A percentile compares a stretch with the other conserved stretches of the same genome.
Conservation (phyloP, 192 early-diverging fungal genomes). For the Entrophospora sp. region DNA sequence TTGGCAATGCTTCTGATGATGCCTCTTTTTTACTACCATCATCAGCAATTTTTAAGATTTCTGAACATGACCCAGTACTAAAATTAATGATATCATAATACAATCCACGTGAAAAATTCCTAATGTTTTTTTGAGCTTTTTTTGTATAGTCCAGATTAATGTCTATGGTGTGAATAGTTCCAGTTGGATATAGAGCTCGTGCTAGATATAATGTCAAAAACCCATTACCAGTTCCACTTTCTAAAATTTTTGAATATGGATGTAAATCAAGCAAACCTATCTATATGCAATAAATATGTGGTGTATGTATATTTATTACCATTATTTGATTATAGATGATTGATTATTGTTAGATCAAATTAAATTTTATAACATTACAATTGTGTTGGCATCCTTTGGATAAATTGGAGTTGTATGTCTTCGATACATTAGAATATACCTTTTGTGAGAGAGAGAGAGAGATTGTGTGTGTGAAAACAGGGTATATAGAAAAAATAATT, state of each 20-base stretch:
- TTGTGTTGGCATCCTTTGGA: slow-evolving; percentile 46
- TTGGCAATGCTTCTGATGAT: no score
- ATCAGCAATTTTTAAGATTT: slow-evolving; percentile 9
- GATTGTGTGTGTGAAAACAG: no score
- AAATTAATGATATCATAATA: slow-evolving; percentile 8
- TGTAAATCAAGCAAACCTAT: slow-evolving; percentile 42
- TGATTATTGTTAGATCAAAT: no score
- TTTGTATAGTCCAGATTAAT: background rate
- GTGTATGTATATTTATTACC: no score
- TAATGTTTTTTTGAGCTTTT: slow-evolving; percentile 10
- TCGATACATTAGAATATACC: slow-evolving; percentile 23
- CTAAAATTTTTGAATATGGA: slow-evolving; percentile 38
- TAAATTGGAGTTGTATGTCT: slow-evolving; percentile 44
- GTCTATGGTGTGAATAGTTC: slow-evolving; percentile 18
- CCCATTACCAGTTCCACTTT: slow-evolving; percentile 56
- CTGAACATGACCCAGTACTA: background rate
- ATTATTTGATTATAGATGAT: no score
- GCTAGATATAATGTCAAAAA: slow-evolving; percentile 48
- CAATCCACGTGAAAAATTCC: slow-evolving; percentile 17
- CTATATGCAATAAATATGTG: background rate
- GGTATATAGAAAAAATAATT: no score
- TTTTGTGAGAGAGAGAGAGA: no score
- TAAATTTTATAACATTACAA: slow-evolving; percentile 30
- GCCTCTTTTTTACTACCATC: no score
- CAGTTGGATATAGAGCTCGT: slow-evolving; percentile 27